phyloP scores from a whole-genome alignment of 148 eudicot genomes.

The Vaccinium darrowii region DNA sequence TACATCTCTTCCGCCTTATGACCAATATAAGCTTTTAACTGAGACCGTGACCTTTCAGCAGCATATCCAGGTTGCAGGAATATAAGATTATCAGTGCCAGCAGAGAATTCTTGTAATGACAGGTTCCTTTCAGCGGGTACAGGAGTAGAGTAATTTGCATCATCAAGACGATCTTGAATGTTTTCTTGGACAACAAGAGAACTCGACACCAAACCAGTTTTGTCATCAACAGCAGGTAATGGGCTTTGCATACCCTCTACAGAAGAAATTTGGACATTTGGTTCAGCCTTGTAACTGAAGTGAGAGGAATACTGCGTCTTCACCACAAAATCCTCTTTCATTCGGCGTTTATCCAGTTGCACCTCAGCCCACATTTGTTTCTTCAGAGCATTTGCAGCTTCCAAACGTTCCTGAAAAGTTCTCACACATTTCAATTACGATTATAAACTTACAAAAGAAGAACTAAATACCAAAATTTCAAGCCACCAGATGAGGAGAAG shows the following conservation, averaged over 20 bases:
- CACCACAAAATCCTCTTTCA: constrained; percentile 64
- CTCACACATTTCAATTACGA: constrained; percentile 21
- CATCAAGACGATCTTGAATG: constrained; percentile 33
- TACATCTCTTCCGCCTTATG: constrained; percentile 83
- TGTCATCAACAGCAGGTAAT: constrained; percentile 34
- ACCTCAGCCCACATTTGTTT: constrained; percentile 99
- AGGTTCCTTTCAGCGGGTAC: constrained; percentile 36
- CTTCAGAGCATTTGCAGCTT: constrained; percentile 80
- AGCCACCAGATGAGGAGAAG: not conserved
- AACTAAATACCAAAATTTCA: not conserved
- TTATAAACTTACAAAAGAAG: not conserved
- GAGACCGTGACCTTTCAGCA: constrained; percentile 68
- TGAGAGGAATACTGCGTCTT: constrained; percentile 49
- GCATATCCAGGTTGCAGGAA: constrained; percentile 59
- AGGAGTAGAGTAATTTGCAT: constrained; percentile 26
- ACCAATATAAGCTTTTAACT: constrained; percentile 71
- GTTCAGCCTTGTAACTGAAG: constrained; percentile 44
- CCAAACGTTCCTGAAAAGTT: constrained; percentile 75
- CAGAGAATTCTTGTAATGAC: constrained; percentile 34
- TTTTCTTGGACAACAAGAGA: constrained; percentile 23
- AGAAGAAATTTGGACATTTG: constrained; percentile 21
- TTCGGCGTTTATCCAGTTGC: constrained; percentile 75
- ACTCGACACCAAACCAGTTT: constrained; percentile 31
- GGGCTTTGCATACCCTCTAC: constrained; percentile 50
- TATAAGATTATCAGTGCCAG: constrained; percentile 49